These are phyloP conservation scores for Aspergillus fumigatus DNA, from an alignment of 2,329 filamentous ascomycete species.

Conservation along the genomic window DNA sequence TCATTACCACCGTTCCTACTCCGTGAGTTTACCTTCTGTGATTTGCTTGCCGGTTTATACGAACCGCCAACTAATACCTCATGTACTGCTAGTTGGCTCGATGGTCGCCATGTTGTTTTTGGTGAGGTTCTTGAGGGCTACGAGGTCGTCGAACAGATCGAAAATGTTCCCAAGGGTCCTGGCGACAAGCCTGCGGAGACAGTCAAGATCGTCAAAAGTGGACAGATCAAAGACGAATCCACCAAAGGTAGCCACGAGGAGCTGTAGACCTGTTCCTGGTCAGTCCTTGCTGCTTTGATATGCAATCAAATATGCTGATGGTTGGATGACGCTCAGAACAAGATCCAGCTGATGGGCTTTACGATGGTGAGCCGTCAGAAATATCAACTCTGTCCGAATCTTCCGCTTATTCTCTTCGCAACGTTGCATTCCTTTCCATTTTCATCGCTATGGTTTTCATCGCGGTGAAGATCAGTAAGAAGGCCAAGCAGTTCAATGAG, in stretches of 20 bases:
- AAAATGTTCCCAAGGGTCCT: conserved; percentile 55
- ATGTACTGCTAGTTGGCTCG: conserved; percentile 48
- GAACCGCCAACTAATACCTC: conserved; percentile 6
- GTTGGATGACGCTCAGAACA: conserved; percentile 22
- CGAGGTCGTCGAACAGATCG: conserved; percentile 61
- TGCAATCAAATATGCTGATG: conserved; percentile 30
- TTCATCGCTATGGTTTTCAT: conserved; percentile 17
- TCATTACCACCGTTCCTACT: conserved; percentile 60
- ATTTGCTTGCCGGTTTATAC: not conserved
- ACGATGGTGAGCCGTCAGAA: conserved; percentile 8
- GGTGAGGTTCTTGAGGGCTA: conserved; percentile 66
- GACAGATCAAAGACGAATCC: conserved; percentile 46
- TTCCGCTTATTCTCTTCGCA: conserved; percentile 3
- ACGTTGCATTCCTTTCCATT: conserved; percentile 16
- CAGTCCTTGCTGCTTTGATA: conserved; percentile 20
- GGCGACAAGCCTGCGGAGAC: conserved; percentile 55
- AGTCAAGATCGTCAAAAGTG: conserved; percentile 63
- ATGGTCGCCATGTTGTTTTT: conserved; percentile 63
- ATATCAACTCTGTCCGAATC: conserved; percentile 8
- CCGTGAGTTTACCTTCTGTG: conserved; percentile 29
- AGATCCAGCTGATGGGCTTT: not conserved
- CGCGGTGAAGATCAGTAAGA: conserved; percentile 8
- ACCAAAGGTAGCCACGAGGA: conserved; percentile 63
- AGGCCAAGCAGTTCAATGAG: conserved; percentile 8
- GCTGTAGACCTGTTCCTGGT: conserved; percentile 47